Evolutionary conservation across 2,329 filamentous ascomycete species (phyloP), one percentile per base, ranked within the genome.

Genomic region (Ramularia endophylla): DNA sequence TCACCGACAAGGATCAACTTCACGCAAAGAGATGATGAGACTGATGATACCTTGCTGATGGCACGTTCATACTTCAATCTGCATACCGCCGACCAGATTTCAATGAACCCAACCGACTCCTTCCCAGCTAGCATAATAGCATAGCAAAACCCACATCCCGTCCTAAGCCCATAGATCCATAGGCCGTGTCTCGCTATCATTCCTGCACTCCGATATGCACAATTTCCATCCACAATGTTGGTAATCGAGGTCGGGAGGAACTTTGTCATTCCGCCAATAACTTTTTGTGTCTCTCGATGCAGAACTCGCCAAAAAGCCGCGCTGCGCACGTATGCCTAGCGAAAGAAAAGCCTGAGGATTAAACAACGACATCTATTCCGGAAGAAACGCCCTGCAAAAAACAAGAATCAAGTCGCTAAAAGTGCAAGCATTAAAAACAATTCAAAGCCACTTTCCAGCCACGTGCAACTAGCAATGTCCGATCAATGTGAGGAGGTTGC

Each of bases 371-470:
- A 8, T 34, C 32, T 34, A 34, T 18, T 19, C 32, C 32, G 32
- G 7, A n/a, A n/a, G n/a, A n/a, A 22, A 34, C 32, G 32, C 32
- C 32, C 13, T 22, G 32, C 32, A 20, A 22, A 13, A 13, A 19
- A 18, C 18, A 8, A 7, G 4, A 2, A 22, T n/a, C 32, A 13
- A 34, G 18, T 36, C 48, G 50, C 50, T 53, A 50, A 39, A 49
- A 51, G 48, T 48, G 50, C 50, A 53, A 25, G 46, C 27, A 43
- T 41, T 46, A 51, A 51, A 40, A 53, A 41, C 22, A 25, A 25
- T 6, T 25, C n/a, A n/a, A n/a, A 25, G 22, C 22, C 11, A 6
- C 22, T 25, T 25, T n/a, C n/a, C 22, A 11, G 11, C 22, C 22
- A 25, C 22, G 22, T 25, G 22, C 22, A 25, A 25, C 22, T 6